Conservation (phyloP, 1,139 yeast genomes). For the Pichia sp. region DNA sequence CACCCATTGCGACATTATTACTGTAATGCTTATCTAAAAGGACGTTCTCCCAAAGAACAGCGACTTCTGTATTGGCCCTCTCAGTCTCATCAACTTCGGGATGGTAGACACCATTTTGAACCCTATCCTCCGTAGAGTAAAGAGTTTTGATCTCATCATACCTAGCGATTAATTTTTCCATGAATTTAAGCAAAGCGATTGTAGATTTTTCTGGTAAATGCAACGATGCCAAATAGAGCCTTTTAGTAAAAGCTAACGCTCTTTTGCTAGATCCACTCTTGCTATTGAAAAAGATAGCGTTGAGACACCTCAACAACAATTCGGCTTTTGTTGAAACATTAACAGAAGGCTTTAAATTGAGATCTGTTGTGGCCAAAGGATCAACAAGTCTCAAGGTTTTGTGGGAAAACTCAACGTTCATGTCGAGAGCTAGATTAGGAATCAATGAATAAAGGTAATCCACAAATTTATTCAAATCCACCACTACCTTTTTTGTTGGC, state of each 20-base stretch:
- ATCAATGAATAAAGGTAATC: conserved; percentile 65
- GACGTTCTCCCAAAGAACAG: conserved; percentile 84
- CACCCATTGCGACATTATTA: conserved; percentile 64
- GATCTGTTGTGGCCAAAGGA: conserved; percentile 44
- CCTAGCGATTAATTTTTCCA: conserved; percentile 69
- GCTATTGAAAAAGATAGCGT: conserved; percentile 75
- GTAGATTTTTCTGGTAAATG: conserved; percentile 88
- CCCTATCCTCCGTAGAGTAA: conserved; percentile 83
- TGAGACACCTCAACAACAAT: conserved; percentile 69
- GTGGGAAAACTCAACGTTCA: conserved; percentile 82
- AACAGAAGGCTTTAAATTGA: conserved; percentile 57
- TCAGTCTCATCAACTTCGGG: conserved; percentile 65
- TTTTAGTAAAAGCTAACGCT: conserved; percentile 78
- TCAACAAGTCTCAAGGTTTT: conserved; percentile 75
- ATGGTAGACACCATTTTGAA: conserved; percentile 70
- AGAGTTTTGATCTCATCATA: conserved; percentile 68
- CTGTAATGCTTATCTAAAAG: conserved; percentile 77
- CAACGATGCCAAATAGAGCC: conserved; percentile 60
- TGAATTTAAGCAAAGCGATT: conserved; percentile 67
- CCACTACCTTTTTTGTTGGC: conserved; percentile 54
- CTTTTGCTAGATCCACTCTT: conserved; percentile 67
- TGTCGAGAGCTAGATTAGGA: conserved; percentile 65
- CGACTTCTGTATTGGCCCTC: conserved; percentile 79
- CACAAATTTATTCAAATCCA: conserved; percentile 68
- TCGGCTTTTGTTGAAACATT: conserved; percentile 89